Evolutionary conservation across 2,329 filamentous ascomycete species (phyloP).

Genomic region (Phaeosphaeria sp.): DNA sequence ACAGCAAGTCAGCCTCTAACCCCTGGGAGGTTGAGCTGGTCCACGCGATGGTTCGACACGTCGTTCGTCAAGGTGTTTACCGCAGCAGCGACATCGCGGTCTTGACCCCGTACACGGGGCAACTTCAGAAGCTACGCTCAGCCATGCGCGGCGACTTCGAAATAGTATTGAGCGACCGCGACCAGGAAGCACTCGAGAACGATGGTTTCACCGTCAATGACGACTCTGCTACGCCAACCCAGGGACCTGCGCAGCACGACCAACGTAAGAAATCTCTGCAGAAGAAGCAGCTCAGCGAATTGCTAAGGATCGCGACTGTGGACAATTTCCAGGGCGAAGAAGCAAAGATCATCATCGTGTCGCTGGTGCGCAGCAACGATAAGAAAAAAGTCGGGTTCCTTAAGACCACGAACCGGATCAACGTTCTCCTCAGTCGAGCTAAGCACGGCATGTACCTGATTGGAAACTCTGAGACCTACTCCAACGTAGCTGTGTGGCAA

Average conservation of each 20-base stretch:
- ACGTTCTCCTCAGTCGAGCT: constrained; percentile 71
- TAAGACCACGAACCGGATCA: constrained; percentile 70
- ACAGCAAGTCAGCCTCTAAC: constrained; percentile 60
- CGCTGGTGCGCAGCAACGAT: constrained; percentile 73
- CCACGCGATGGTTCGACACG: constrained; percentile 66
- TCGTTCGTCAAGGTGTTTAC: constrained; percentile 71
- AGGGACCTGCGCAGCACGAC: no score
- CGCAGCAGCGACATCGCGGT: constrained; percentile 69
- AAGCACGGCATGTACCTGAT: constrained; percentile 77
- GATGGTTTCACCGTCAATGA: constrained; percentile 24
- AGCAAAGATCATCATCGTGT: constrained; percentile 73
- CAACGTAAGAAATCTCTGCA: constrained; percentile 21
- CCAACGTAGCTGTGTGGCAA: constrained; percentile 68
- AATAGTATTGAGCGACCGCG: constrained; percentile 69
- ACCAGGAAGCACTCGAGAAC: constrained; percentile 60
- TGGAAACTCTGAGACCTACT: constrained; percentile 68
- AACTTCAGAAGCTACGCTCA: constrained; percentile 60
- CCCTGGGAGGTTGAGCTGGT: constrained; percentile 70
- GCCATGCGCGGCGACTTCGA: constrained; percentile 60
- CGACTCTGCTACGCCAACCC: no score
- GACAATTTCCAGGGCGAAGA: constrained; percentile 84
- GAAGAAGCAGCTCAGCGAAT: constrained; percentile 32
- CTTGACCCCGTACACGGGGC: constrained; percentile 70
- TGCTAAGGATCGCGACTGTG: constrained; percentile 63
- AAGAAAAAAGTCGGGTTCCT: constrained; percentile 70